These are phyloP conservation scores for Metschnikowia lunata DNA, from an alignment of 805 yeast species.

Conservation along the genomic window DNA sequence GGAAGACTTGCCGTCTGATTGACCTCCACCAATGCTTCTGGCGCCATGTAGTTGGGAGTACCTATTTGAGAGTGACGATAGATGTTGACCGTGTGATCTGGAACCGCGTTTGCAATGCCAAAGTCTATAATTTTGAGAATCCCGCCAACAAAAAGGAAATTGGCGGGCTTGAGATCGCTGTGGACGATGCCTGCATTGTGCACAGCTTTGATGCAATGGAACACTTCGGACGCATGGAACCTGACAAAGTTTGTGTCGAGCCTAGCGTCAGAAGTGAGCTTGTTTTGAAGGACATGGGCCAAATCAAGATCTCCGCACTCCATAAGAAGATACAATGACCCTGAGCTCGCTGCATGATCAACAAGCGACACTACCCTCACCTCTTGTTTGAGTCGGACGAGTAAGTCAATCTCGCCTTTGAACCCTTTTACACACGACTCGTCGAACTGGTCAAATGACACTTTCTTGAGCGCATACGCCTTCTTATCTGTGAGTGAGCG, in stretches of 20 bases:
- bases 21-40: conserved; percentile 79
- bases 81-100: conserved; percentile 85
- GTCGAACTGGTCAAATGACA: conserved; percentile 76
- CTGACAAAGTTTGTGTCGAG: conserved; percentile 74
- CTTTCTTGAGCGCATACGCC: conserved; percentile 76
- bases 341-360: conserved; percentile 66
- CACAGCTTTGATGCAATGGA: conserved; percentile 82
- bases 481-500: conserved; percentile 48
- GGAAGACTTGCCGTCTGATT: conserved; percentile 20
- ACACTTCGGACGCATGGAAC: conserved; percentile 71
- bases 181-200: conserved; percentile 84
- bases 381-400: conserved; percentile 52
- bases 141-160: conserved; percentile 77
- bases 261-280: conserved; percentile 38
- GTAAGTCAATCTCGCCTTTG: conserved; percentile 83
- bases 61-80: conserved; percentile 91
- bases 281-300: conserved; percentile 68
- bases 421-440: conserved; percentile 69
- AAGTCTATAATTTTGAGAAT: conserved; percentile 85
- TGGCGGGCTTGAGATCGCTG: conserved; percentile 68
- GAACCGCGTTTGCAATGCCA: conserved; percentile 93
- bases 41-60: conserved; percentile 97
- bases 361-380: conserved; percentile 74
- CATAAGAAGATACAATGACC: conserved; percentile 72
- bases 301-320: conserved; percentile 93